Evolutionary conservation across 345 rosid genomes (phyloP), one percentile per base, ranked within the genome.

Genomic region (Turnera subulata): DNA sequence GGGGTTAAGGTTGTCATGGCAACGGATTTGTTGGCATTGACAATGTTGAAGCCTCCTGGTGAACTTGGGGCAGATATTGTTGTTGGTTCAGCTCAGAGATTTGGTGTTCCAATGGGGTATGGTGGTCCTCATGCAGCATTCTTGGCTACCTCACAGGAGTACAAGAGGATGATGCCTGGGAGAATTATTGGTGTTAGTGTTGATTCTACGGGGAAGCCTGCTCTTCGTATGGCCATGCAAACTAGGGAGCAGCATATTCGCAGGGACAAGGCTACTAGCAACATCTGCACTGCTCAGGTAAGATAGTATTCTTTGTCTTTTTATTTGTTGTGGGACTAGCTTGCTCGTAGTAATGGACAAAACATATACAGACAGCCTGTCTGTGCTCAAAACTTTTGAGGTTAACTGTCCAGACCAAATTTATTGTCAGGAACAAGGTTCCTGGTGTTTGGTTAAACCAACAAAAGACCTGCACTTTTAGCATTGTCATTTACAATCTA

Each of bases 241-340:
- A 93, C 99, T 4, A 83, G 99, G 72, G 99, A 93, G 70, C 99
- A 93, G 59, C 99, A 93, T 77, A 89, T 93, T 59, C 86, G 97
- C 56, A 82, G 99, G 75, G 99, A 93, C 73, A 93, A 93, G 81
- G 99, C 99, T 59, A 89, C 97, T 55, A 89, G 97, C 80, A 93
- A 93, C 84, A 93, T 93, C 80, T 93, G 97, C 76, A 93, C 99
- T 54, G 92, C 99, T 71, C 99, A 93, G 70, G 99, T 89, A 82
- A 77, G 80, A 55, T 6, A 59, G n/a, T 50, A 42, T 53, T 56
- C 21, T 46, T 71, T 18, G 37, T 55, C 17, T 52, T 14, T 32
- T 60, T 57, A 37, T 42, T 22, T n/a, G n/a, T n/a, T n/a, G n/a
- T n/a, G n/a, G n/a, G n/a, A n/a, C n/a, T n/a, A n/a, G n/a, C n/a